phyloP scores from a whole-genome alignment of 345 rosid species.

The Hibiscus tridactylites region DNA sequence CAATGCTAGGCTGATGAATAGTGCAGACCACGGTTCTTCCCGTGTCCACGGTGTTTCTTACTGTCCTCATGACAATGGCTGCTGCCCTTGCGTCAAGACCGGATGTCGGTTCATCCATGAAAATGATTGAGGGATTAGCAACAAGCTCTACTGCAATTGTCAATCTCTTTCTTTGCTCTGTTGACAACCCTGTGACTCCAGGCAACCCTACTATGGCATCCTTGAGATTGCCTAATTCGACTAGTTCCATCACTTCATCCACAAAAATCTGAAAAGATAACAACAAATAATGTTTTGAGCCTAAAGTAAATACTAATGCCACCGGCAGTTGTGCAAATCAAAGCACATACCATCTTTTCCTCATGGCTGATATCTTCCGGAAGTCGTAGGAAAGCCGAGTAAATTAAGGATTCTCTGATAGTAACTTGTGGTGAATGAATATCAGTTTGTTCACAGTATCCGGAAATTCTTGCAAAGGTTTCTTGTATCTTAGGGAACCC shows the following conservation, averaged over 20 bases:
- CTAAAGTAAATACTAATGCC: background rate
- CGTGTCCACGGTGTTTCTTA: slow-evolving; percentile 83
- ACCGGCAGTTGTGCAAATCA: background rate
- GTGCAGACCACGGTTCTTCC: slow-evolving; percentile 88
- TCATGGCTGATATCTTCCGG: slow-evolving; percentile 59
- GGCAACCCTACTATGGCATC: slow-evolving; percentile 64
- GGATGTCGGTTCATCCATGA: slow-evolving; percentile 93
- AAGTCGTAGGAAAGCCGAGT: slow-evolving; percentile 83
- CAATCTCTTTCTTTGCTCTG: slow-evolving; percentile 78
- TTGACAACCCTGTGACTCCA: slow-evolving; percentile 68
- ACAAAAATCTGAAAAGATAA: slow-evolving; percentile 42
- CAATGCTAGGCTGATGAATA: slow-evolving; percentile 82
- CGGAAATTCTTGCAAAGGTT: slow-evolving; percentile 91
- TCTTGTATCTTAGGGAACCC: slow-evolving; percentile 81
- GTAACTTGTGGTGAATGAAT: slow-evolving; percentile 94
- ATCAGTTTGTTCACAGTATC: slow-evolving; percentile 85
- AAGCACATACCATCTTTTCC: slow-evolving; percentile 59
- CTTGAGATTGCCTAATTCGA: slow-evolving; percentile 49
- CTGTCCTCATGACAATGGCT: slow-evolving; percentile 88
- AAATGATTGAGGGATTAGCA: slow-evolving; percentile 83
- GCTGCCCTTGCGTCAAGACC: slow-evolving; percentile 91
- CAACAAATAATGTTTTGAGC: background rate
- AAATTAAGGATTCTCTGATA: slow-evolving; percentile 69
- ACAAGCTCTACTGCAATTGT: slow-evolving; percentile 82
- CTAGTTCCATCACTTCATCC: slow-evolving; percentile 61